Base-by-base conservation (phyloP, 352 stramenopile species). In the Peronospora farinosa region DNA sequence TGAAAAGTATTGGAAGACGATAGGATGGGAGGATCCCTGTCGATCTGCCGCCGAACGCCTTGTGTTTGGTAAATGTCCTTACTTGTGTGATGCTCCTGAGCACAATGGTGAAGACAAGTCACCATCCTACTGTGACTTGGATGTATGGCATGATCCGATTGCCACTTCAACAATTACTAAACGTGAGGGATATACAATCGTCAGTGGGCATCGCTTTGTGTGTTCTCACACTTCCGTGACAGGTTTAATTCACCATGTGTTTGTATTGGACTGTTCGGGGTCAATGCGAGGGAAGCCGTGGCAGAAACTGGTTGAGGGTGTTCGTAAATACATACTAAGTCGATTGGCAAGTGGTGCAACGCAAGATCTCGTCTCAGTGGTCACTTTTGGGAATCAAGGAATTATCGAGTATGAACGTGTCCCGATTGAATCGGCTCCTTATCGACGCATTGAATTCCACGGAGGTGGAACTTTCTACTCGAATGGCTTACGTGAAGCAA, bases 1-100 rank as follows among this genome's bases (percentile, higher is more conserved):
- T 30, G 58, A 63, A 0, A 55, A 69, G 10, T 81, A 73, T 30
- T 81, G 65, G 65, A 69, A 76, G 38, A 69, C 64, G 3, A 60
- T 78, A 11, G 67, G 70, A 1, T 78, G 70, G 70, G 61, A 81
- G 33, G 70, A 81, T n/a, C 70, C 67, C 3, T 76, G 69, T 43
- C 33, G 38, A 16, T 67, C 52, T 23, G 57, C 52, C 8, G 13
- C 17, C 0, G 70, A 78, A 28, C 59, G 59, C 15, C 46, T 17
- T 2, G 8, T 40, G 7, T 81, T 81, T 47, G 33, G 23, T 0
- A 67, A 72, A 39, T 81, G 70, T 38, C 40, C 53, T 5, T 73
- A 58, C 19, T 19, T 60, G 45, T 80, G 70, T 19, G 48, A 73
- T 19, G 57, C 63, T 13, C 5, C 40, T 1, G 64, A 75, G 8